phyloP scores from a whole-genome alignment of 2,329 filamentous ascomycete species.

The Alternaria arborescens region DNA sequence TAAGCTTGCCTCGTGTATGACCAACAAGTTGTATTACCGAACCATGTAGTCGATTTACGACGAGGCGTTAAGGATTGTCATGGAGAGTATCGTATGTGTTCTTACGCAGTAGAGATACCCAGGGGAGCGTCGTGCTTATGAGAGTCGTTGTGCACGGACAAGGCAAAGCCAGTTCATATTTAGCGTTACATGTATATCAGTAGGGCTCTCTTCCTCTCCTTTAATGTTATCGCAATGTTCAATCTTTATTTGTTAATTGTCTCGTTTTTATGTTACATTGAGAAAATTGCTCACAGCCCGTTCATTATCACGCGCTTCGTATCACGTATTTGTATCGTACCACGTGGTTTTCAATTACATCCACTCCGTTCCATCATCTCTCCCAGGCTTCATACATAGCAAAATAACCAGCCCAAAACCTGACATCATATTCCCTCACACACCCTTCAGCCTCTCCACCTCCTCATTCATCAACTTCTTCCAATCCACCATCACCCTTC shows the following conservation, averaged over 20 bases:
- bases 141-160: not conserved
- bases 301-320: not conserved
- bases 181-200: not conserved
- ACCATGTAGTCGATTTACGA: not conserved
- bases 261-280: not conserved
- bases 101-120: conserved; percentile 9
- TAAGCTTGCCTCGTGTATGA: not conserved
- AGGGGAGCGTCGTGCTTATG: not conserved
- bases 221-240: not conserved
- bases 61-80: conserved; percentile 12
- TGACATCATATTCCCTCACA: not conserved
- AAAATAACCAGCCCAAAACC: not conserved
- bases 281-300: not conserved
- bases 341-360: not conserved
- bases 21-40: not conserved
- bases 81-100: not conserved
- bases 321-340: not conserved
- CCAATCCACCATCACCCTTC: conserved; percentile 40
- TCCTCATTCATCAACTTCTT: conserved; percentile 27
- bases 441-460: conserved; percentile 13
- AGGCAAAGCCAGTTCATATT: not conserved
- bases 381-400: not conserved
- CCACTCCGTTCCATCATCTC: not conserved
- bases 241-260: not conserved
- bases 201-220: not conserved